Evolutionary conservation across 2,329 filamentous ascomycete genomes (phyloP), one percentile per base, ranked within the genome.

Genomic region (Colletotrichum sp.): DNA sequence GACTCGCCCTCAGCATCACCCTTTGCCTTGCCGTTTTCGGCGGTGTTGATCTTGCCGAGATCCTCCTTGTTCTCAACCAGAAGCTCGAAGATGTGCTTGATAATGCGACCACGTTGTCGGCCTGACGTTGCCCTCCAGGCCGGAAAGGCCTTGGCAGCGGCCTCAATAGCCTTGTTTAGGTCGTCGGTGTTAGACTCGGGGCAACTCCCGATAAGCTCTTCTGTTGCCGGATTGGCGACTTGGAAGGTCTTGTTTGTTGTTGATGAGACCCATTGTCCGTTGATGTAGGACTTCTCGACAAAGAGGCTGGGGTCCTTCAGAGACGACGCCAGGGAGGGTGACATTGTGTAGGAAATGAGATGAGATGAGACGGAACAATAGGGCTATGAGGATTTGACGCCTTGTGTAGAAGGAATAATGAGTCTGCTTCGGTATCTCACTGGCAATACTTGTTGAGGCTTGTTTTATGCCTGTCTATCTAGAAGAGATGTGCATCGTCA

Each of bases 1-100:
- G 93, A 91, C 86, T 96, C 94, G 44, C 92, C 93, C 82, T 91
- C 91, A 32, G 94, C 93, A 82, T 96, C 94, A 28, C 94, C 91
- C 21, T 91, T 80, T 4, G 92, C 90, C 85, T 94, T 94, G 55
- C 92, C 93, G 75, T 94, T 94, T 84, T 94, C 93, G 88, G 90
- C 92, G 32, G 92, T 94, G 80, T 94, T 92, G 70, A 94, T 85
- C 75, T 86, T 91, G 2, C 91, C 92, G 21, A 94, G 83, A 80
- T 94, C 93, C 24, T 93, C 90, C 69, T 87, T 86, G 79, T 94
- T 92, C 52, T 92, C 91, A 57, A 91, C 82, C 83, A 94, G 89
- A 74, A 94, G 85, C 65, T 93, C 88, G 80, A 90, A 90, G 90
- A 91, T 93, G 80, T 90, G 91, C 44, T 90, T 85, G 65, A 94